Evolutionary conservation across 345 rosid genomes (phyloP).

Genomic region (Gossypium mustelinum): DNA sequence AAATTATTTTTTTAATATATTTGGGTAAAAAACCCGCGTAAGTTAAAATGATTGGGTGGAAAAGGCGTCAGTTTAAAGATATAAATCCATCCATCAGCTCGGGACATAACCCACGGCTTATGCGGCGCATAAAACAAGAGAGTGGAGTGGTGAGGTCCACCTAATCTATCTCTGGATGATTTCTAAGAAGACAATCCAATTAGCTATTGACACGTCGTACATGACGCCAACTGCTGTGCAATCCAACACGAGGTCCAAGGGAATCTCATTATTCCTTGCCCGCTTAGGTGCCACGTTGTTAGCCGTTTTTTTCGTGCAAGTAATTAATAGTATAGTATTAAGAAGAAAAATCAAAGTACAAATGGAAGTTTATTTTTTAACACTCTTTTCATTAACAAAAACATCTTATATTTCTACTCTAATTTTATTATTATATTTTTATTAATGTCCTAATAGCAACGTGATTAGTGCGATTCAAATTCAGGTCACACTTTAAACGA

Average conservation of each 20-base stretch:
- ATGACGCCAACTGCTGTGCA: slow-evolving; percentile 14
- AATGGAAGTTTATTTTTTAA: too few relatives aligned
- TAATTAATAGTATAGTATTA: not conserved
- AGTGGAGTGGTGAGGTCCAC: slow-evolving; percentile 19
- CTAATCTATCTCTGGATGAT: slow-evolving; percentile 16
- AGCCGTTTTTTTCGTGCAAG: slow-evolving; percentile 8
- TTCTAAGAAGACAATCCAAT: slow-evolving; percentile 18
- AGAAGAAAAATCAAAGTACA: too few relatives aligned
- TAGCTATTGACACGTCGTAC: slow-evolving; percentile 9
- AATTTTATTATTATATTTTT: too few relatives aligned
- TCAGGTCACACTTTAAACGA: too few relatives aligned
- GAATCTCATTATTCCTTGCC: slow-evolving; percentile 16
- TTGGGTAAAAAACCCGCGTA: too few relatives aligned
- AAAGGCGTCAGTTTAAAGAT: slow-evolving; percentile 23
- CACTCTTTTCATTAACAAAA: too few relatives aligned
- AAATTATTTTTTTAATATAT: too few relatives aligned
- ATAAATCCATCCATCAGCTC: slow-evolving; percentile 26
- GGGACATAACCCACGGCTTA: slow-evolving; percentile 37
- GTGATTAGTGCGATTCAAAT: too few relatives aligned
- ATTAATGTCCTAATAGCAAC: too few relatives aligned
- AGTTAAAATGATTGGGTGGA: not conserved
- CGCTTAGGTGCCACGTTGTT: slow-evolving; percentile 24
- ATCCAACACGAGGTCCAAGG: not conserved
- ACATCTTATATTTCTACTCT: too few relatives aligned
- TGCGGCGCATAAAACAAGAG: slow-evolving; percentile 24